Evolutionary conservation across 352 stramenopile species (phyloP).

Genomic region (Phytophthora cactorum): DNA sequence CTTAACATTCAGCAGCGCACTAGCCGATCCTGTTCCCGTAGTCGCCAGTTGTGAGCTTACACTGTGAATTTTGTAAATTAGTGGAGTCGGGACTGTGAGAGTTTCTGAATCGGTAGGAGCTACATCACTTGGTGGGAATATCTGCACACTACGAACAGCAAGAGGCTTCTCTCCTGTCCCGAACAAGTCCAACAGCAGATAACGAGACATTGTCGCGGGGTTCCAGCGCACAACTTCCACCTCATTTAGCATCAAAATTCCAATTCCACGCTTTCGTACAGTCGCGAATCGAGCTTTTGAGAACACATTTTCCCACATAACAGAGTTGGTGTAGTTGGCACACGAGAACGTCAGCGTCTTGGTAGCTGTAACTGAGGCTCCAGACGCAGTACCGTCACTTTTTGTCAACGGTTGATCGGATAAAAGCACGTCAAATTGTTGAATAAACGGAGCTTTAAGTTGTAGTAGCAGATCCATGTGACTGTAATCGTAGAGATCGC

Average conservation of each 20-base stretch:
- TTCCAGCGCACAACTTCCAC: slow-evolving; percentile 73
- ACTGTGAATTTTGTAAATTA: slow-evolving; percentile 71
- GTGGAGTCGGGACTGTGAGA: slow-evolving; percentile 27
- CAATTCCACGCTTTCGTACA: slow-evolving; percentile 39
- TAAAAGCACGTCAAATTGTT: slow-evolving; percentile 61
- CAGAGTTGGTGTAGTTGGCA: slow-evolving; percentile 35
- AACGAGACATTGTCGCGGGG: slow-evolving; percentile 46
- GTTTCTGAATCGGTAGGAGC: slow-evolving; percentile 10
- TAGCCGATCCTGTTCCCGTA: slow-evolving; percentile 47
- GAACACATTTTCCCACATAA: slow-evolving; percentile 49
- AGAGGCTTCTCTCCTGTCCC: slow-evolving; percentile 39
- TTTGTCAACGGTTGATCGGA: slow-evolving; percentile 34
- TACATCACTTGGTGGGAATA: slow-evolving; percentile 54
- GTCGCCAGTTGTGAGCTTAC: slow-evolving; percentile 57
- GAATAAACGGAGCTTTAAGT: slow-evolving; percentile 54
- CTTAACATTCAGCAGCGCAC: slow-evolving; percentile 34
- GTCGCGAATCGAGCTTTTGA: slow-evolving; percentile 57
- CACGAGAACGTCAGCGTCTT: slow-evolving; percentile 63
- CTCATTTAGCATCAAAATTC: slow-evolving; percentile 73
- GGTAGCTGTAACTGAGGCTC: slow-evolving; percentile 13
- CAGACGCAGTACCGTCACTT: slow-evolving; percentile 13
- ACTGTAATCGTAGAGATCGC: slow-evolving; percentile 50
- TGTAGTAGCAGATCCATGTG: slow-evolving; percentile 45
- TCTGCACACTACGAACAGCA: slow-evolving; percentile 50
- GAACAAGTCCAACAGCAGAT: slow-evolving; percentile 61